Conservation (phyloP, 805 yeast genomes). For the Metschnikowia henanensis region DNA sequence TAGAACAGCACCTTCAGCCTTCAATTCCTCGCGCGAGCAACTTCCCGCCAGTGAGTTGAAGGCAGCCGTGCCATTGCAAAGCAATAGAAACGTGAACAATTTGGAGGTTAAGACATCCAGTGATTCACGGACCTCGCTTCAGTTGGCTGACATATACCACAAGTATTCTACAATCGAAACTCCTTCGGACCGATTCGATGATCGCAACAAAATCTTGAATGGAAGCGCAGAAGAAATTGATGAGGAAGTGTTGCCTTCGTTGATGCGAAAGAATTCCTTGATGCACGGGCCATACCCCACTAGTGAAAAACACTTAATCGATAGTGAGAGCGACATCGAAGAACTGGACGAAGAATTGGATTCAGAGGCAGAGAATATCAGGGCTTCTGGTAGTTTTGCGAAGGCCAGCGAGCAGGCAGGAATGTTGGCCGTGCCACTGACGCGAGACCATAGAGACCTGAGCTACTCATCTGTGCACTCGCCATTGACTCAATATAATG, state of each 20-base stretch:
- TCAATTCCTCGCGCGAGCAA: conserved; percentile 1
- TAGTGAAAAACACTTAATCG: conserved; percentile 36
- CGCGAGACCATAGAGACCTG: conserved; percentile 27
- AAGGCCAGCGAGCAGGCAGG: conserved; percentile 2
- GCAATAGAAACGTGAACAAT: conserved; percentile 26
- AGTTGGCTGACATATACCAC: conserved; percentile 43
- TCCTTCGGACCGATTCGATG: conserved; percentile 41
- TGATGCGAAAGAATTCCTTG: conserved; percentile 29
- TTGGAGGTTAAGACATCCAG: conserved; percentile 21
- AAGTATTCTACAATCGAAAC: conserved; percentile 39
- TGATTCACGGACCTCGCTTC: conserved; percentile 33
- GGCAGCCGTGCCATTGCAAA: neutral
- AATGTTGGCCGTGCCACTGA: conserved; percentile 26
- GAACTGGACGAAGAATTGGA: conserved; percentile 24
- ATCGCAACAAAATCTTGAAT: conserved; percentile 37
- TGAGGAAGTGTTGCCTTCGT: conserved; percentile 35
- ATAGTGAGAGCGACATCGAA: conserved; percentile 28
- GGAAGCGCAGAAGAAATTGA: conserved; percentile 36
- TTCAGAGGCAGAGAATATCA: conserved; percentile 12
- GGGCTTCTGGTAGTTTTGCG: conserved; percentile 1
- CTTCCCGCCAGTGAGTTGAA: conserved; percentile 1
- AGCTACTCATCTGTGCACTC: conserved; percentile 41
- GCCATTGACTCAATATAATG: conserved; percentile 44
- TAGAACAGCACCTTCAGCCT: neutral
- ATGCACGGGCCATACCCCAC: conserved; percentile 34